Percentiles rank a stretch among this genome's conserved stretches.
phyloP scores from a whole-genome alignment of 352 stramenopile genomes.

The Phytophthora aleatoria region DNA sequence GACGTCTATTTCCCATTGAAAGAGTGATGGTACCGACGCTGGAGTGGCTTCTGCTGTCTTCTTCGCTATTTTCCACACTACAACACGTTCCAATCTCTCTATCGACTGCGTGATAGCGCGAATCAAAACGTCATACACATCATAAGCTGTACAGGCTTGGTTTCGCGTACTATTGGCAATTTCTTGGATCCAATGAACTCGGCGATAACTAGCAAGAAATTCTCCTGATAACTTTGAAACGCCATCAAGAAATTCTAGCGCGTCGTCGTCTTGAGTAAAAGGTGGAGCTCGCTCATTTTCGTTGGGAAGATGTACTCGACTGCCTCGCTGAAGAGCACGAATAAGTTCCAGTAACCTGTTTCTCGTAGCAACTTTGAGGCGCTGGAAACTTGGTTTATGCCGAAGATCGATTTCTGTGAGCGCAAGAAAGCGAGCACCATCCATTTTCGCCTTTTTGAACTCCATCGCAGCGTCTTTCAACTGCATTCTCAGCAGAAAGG shows the following conservation, averaged over 20 bases:
- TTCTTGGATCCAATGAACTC: slow-evolving; percentile 58
- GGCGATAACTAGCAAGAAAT: slow-evolving; percentile 55
- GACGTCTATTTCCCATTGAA: slow-evolving; percentile 45
- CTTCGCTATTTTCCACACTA: slow-evolving; percentile 59
- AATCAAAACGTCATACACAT: slow-evolving; percentile 62
- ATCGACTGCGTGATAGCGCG: slow-evolving; percentile 52
- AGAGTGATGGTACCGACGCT: background rate
- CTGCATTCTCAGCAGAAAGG: slow-evolving; percentile 61
- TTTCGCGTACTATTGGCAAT: slow-evolving; percentile 52
- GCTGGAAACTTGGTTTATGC: slow-evolving; percentile 41
- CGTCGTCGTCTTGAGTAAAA: slow-evolving; percentile 60
- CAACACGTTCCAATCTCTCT: slow-evolving; percentile 44
- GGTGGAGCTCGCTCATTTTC: slow-evolving; percentile 7
- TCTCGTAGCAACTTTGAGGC: slow-evolving; percentile 57
- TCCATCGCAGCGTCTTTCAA: slow-evolving; percentile 53
- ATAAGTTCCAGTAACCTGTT: slow-evolving; percentile 64
- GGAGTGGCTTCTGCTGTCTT: background rate
- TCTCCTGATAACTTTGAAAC: slow-evolving; percentile 42
- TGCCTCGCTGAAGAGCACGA: slow-evolving; percentile 44
- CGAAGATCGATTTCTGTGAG: slow-evolving; percentile 37
- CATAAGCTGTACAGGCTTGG: slow-evolving; percentile 40
- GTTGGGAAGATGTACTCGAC: slow-evolving; percentile 45
- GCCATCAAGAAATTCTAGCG: slow-evolving; percentile 54
- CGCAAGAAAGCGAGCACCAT: slow-evolving; percentile 46
- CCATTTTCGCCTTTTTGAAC: slow-evolving; percentile 46